Evolutionary conservation across 78 protist species (phyloP).

Genomic region (Speleostelium caveatum): DNA sequence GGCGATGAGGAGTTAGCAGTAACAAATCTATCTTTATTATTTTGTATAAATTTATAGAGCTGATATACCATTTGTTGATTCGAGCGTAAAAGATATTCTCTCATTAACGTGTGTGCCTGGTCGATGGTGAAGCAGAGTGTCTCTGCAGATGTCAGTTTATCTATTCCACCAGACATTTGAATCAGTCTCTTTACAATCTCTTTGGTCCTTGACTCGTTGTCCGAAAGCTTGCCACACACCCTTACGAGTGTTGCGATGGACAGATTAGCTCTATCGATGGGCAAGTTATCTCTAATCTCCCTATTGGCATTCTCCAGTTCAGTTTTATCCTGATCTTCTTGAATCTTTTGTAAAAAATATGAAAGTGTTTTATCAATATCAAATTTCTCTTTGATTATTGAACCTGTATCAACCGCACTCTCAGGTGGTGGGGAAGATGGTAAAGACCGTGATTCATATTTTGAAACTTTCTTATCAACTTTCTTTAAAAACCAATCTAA

Average conservation of each 20-base stretch:
- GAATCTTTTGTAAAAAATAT: background rate
- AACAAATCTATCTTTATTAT: background rate
- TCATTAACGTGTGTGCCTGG: background rate
- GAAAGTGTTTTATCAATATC: background rate
- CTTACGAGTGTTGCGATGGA: slow-evolving; percentile 42
- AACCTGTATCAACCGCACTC: background rate
- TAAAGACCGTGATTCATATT: background rate
- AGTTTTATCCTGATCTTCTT: slow-evolving; percentile 10
- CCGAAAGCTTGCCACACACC: slow-evolving; percentile 39
- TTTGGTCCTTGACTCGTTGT: background rate
- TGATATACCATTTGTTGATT: slow-evolving; percentile 17
- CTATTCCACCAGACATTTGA: background rate
- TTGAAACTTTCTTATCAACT: slow-evolving; percentile 24
- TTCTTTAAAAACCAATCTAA: slow-evolving; percentile 53
- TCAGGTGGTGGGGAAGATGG: background rate
- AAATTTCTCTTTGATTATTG: background rate
- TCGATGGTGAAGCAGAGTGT: background rate
- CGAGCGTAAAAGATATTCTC: slow-evolving; percentile 7
- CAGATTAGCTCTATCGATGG: slow-evolving; percentile 49
- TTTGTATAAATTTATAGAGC: slow-evolving; percentile 11
- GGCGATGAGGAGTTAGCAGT: background rate
- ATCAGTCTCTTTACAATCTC: slow-evolving; percentile 17
- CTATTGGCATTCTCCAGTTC: slow-evolving; percentile 18
- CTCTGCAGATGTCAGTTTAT: background rate
- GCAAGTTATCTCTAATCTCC: background rate